phyloP scores from a whole-genome alignment of 169 alveolate genomes.

The Babesia bigemina region DNA sequence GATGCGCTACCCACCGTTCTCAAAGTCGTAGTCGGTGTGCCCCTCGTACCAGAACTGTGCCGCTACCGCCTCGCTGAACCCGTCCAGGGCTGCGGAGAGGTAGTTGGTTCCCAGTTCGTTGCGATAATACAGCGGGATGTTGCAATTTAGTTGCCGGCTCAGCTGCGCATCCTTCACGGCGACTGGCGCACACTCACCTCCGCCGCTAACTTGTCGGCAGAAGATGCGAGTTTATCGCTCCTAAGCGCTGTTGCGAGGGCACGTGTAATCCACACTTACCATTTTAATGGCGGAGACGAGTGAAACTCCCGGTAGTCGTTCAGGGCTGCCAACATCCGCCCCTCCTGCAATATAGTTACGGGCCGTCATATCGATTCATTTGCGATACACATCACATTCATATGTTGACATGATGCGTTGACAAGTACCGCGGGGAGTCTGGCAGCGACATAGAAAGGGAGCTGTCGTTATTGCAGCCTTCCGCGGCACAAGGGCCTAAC shows the following conservation, averaged over 20 bases:
- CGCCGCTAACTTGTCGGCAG: slow-evolving; percentile 5
- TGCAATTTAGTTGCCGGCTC: slow-evolving; percentile 27
- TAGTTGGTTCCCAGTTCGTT: slow-evolving; percentile 61
- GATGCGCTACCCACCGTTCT: slow-evolving; percentile 16
- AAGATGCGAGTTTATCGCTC: slow-evolving; percentile 12
- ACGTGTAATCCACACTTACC: slow-evolving; percentile 4
- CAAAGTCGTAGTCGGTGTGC: slow-evolving; percentile 60
- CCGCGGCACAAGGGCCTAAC: neutral
- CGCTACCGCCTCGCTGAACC: slow-evolving; percentile 46
- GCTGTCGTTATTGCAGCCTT: neutral
- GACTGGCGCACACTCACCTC: slow-evolving; percentile 1
- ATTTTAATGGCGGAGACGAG: slow-evolving; percentile 46
- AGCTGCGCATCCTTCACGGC: neutral
- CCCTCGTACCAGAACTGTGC: slow-evolving; percentile 69
- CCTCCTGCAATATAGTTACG: slow-evolving; percentile 18
- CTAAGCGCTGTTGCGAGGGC: neutral
- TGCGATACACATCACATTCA: no score
- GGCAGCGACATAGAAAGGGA: no score
- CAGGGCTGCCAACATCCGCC: slow-evolving; percentile 46
- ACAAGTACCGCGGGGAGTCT: no score
- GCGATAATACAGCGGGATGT: slow-evolving; percentile 62
- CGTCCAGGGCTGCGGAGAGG: slow-evolving; percentile 23
- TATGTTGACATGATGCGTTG: no score
- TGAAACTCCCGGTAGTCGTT: slow-evolving; percentile 61
- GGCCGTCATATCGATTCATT: no score